Percentiles rank a stretch among this genome's conserved stretches.
Evolutionary conservation across 768 basidiomycete genomes (phyloP).

Genomic region (Lentinula sp.): DNA sequence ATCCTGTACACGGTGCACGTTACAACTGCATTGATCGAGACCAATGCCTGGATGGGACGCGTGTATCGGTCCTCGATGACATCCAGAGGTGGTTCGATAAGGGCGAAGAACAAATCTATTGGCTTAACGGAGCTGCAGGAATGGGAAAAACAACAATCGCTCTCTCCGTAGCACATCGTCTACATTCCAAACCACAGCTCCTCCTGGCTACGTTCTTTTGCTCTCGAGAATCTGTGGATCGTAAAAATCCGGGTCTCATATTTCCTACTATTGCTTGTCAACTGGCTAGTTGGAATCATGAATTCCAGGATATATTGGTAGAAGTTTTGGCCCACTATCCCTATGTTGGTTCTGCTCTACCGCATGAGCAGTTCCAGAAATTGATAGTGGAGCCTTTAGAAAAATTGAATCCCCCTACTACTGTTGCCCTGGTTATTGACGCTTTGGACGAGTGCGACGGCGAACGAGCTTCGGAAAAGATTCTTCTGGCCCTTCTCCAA

Average conservation of each 20-base stretch:
- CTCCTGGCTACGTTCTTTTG: conserved; percentile 10
- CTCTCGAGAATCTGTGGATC: conserved; percentile 6
- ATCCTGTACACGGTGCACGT: not conserved
- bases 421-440: not conserved
- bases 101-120: conserved; percentile 5
- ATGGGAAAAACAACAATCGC: conserved; percentile 12
- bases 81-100: not conserved
- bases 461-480: not conserved
- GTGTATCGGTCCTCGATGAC: not conserved
- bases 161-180: conserved; percentile 5
- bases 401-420: not conserved
- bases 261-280: conserved; percentile 5
- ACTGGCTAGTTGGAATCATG: not conserved
- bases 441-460: conserved; percentile 1
- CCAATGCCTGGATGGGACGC: not conserved
- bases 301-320: not conserved
- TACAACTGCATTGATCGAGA: not conserved
- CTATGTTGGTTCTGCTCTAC: not conserved
- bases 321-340: not conserved
- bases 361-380: not conserved
- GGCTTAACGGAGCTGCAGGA: conserved; percentile 10
- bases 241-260: not conserved
- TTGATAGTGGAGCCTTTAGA: not conserved
- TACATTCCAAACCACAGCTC: not conserved
- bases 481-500: not conserved